Evolutionary conservation across 2,329 filamentous ascomycete genomes (phyloP), one percentile per base, ranked within the genome.

Genomic region (Colletotrichum lindemuthianum): DNA sequence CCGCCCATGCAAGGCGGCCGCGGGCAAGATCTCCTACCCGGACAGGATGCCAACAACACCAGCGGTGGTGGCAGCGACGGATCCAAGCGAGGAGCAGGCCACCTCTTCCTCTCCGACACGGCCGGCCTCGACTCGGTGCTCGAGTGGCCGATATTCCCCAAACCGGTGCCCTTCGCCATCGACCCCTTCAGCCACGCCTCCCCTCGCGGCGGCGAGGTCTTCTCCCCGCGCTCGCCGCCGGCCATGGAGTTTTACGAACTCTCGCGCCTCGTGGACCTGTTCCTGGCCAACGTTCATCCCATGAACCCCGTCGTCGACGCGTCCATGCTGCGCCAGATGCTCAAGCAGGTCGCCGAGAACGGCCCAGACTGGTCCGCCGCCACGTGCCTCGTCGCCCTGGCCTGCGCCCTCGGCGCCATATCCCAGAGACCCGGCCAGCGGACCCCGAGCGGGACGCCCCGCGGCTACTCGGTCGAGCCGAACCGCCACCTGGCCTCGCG

Each of bases 331-430:
- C 64, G 60, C 15, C 60, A 65, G 36, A 60, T 58, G 54, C 12
- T 67, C 36, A 64, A 65, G 43, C 60, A 67, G 4, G 65, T 67
- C 2, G 65, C 65, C 9, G 65, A 67, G 40, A 67, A 67, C 44
- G 65, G 65, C 4, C 65, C 65, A 8, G 65, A 67, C 65, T 67
- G 65, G 65, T 66, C 65, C 6, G 51, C 58, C 4, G 53, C 54
- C n/a, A 67, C 65, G 13, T 67, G 65, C 16, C 48, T 67, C 16
- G 65, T 67, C 11, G 63, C 65, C 8, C 53, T 67, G 7, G 39
- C 59, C 5, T 67, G 65, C 16, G 65, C 65, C 13, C 36, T 67
- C 2, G 65, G 65, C 4, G 65, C 65, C 36, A 67, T 67, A 50
- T 65, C 63, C 8, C 63, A 57, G 32, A 34, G 63, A 8, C 63